These are phyloP conservation scores for Pseudogymnoascus sp. DNA, from an alignment of 2,329 filamentous ascomycete species.

Conservation along the genomic window DNA sequence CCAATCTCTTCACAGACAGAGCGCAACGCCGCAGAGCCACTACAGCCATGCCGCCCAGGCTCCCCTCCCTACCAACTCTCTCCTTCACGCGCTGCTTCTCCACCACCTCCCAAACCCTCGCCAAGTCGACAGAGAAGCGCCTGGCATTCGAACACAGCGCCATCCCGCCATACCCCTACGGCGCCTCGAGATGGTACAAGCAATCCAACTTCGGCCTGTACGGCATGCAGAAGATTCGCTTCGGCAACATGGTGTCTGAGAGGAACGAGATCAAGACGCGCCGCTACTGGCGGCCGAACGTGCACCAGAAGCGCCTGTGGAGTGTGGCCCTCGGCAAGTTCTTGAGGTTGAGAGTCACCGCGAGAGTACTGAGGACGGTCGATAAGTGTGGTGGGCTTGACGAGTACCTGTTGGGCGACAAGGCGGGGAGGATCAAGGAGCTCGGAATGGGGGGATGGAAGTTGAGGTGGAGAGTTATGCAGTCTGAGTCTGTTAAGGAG, in stretches of 20 bases:
- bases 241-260: conserved; percentile 68
- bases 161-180: conserved; percentile 64
- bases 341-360: conserved; percentile 61
- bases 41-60: conserved; percentile 16
- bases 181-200: conserved; percentile 64
- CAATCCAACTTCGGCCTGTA: conserved; percentile 72
- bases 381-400: conserved; percentile 84
- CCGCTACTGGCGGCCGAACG: conserved; percentile 68
- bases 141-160: conserved; percentile 26
- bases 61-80: conserved; percentile 15
- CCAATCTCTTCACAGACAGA: neutral
- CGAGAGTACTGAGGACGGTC: conserved; percentile 65
- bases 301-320: conserved; percentile 56
- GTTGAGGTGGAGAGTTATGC: conserved; percentile 83
- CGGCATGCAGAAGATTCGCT: conserved; percentile 62
- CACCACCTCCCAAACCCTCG: conserved; percentile 21
- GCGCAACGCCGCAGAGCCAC: conserved; percentile 6
- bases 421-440: conserved; percentile 70
- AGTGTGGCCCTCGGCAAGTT: conserved; percentile 53
- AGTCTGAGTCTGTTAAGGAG: conserved; percentile 59
- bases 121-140: conserved; percentile 31
- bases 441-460: conserved; percentile 86
- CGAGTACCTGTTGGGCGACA: conserved; percentile 79
- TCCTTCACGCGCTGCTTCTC: conserved; percentile 28
- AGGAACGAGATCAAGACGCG: conserved; percentile 63